Evolutionary conservation across 2,329 filamentous ascomycete species (phyloP).

Genomic region (Macrophomina pseudophaseolina): DNA sequence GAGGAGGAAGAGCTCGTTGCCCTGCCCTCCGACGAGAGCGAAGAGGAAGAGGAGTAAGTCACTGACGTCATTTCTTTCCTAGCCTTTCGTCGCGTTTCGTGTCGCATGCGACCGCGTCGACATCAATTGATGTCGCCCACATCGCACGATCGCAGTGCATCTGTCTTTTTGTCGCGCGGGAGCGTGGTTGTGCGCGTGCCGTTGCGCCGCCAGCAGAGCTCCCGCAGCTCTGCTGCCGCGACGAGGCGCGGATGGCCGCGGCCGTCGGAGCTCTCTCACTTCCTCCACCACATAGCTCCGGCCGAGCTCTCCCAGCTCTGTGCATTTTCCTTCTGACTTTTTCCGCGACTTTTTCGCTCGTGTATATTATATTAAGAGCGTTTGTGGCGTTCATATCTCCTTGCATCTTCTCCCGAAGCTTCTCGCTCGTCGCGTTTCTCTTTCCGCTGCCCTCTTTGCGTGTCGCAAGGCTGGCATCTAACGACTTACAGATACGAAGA

Average conservation of each 20-base stretch:
- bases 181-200: conserved; percentile 5
- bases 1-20: conserved; percentile 27
- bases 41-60: conserved; percentile 27
- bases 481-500: conserved; percentile 27
- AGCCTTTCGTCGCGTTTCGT: not conserved
- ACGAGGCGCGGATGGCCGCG: conserved; percentile 12
- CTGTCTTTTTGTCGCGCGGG: not conserved
- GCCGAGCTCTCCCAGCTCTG: conserved; percentile 4
- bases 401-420: not conserved
- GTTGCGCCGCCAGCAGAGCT: conserved; percentile 14
- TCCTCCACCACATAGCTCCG: not conserved
- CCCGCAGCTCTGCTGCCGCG: conserved; percentile 16
- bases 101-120: conserved; percentile 18
- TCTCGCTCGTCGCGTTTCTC: not conserved
- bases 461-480: conserved; percentile 18
- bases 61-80: conserved; percentile 24
- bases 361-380: not conserved
- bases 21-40: conserved; percentile 25
- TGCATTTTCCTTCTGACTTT: not conserved
- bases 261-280: conserved; percentile 8
- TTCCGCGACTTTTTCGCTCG: not conserved
- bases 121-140: conserved; percentile 19
- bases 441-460: not conserved
- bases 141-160: not conserved
- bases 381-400: not conserved